phyloP scores from a whole-genome alignment of 305 asterid genomes.

The Fraxinus ornus region DNA sequence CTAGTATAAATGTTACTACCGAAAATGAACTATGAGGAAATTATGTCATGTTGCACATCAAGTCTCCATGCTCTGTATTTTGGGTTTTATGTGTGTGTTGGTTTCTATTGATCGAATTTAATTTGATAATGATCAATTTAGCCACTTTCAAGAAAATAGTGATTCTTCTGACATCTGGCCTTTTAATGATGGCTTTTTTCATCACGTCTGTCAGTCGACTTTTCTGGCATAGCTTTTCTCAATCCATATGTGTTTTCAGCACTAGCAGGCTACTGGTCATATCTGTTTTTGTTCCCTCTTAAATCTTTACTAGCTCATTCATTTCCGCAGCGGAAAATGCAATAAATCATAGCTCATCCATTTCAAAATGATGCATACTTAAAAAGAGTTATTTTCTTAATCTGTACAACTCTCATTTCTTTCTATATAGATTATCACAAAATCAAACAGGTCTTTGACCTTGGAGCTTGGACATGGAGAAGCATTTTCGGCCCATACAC shows the following conservation, averaged over 20 bases:
- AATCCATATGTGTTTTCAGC: slow-evolving; percentile 9
- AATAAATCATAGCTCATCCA: background rate
- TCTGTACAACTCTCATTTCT: slow-evolving; percentile 23
- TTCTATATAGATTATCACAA: slow-evolving; percentile 65
- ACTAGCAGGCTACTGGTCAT: slow-evolving; percentile 17
- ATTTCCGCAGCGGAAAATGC: background rate
- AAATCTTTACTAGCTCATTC: slow-evolving; percentile 8
- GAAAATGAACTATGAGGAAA: background rate
- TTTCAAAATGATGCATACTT: background rate
- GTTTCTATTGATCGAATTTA: slow-evolving; percentile 2
- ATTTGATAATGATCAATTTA: background rate
- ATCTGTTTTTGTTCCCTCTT: slow-evolving; percentile 7
- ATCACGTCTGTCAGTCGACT: background rate
- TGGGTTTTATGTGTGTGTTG: slow-evolving; percentile 7
- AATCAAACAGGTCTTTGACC: slow-evolving; percentile 53
- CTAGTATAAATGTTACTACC: slow-evolving; percentile 17
- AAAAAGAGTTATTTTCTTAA: background rate
- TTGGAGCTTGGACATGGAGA: slow-evolving; percentile 59
- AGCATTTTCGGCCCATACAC: slow-evolving; percentile 38
- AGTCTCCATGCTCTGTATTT: slow-evolving; percentile 7
- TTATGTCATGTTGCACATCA: background rate
- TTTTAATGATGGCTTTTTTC: slow-evolving; percentile 10
- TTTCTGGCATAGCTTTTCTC: slow-evolving; percentile 14
- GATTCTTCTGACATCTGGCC: background rate
- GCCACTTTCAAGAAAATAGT: background rate